Conservation (phyloP, 208 protist species). For the Angomonas ambiguus region DNA sequence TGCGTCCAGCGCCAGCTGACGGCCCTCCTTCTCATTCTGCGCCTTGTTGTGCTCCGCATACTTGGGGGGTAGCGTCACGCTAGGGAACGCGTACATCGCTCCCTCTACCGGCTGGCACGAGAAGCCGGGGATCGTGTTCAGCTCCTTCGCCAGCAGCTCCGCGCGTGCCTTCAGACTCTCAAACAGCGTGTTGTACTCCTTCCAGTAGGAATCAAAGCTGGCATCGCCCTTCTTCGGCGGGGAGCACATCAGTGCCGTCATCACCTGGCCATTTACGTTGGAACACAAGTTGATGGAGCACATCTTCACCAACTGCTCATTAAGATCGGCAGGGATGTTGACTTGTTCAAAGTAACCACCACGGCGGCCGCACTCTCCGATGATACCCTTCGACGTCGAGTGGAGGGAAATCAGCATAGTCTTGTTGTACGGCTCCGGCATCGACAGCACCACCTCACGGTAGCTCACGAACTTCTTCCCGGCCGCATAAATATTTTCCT, state of each 20-base stretch:
- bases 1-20: constrained; percentile 82
- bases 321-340: constrained; percentile 62
- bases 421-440: constrained; percentile 61
- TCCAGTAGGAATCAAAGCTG: constrained; percentile 84
- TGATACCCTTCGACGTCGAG: constrained; percentile 98
- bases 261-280: constrained; percentile 95
- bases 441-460: constrained; percentile 56
- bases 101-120: constrained; percentile 91
- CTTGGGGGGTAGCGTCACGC: constrained; percentile 80
- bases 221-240: constrained; percentile 90
- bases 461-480: constrained; percentile 92
- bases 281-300: constrained; percentile 95
- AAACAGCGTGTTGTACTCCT: constrained; percentile 85
- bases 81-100: constrained; percentile 99
- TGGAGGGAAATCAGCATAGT: constrained; percentile 92
- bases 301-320: constrained; percentile 94
- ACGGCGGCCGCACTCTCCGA: constrained; percentile 97
- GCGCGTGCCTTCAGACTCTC: constrained; percentile 56
- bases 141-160: constrained; percentile 57
- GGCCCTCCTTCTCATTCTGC: constrained; percentile 60
- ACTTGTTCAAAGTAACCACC: constrained; percentile 97
- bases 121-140: constrained; percentile 93
- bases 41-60: constrained; percentile 62
- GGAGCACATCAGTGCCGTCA: constrained; percentile 94
- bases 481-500: constrained; percentile 96